Evolutionary conservation across 2,329 filamentous ascomycete species (phyloP).

Genomic region (Fusarium euwallaceae): DNA sequence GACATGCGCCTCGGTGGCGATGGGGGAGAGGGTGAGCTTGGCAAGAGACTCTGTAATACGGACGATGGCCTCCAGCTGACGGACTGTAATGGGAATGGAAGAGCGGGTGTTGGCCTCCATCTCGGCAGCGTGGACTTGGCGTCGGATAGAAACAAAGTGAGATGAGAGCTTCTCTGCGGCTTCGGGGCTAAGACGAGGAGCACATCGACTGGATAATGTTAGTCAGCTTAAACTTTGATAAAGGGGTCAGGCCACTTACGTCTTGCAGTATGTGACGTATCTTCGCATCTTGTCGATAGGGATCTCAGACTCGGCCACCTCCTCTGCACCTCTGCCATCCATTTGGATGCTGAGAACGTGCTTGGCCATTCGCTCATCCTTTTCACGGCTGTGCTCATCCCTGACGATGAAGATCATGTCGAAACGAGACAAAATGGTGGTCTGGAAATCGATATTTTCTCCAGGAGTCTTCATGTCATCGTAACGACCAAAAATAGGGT

Average conservation of each 20-base stretch:
- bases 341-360: slow-evolving; percentile 99
- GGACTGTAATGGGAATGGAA: slow-evolving; percentile 96
- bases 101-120: slow-evolving; percentile 90
- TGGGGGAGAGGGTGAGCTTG: slow-evolving; percentile 86
- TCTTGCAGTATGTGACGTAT: slow-evolving; percentile 97
- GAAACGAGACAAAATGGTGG: slow-evolving; percentile 96
- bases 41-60: slow-evolving; percentile 97
- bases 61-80: slow-evolving; percentile 96
- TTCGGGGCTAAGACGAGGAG: slow-evolving; percentile 88
- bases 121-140: slow-evolving; percentile 93
- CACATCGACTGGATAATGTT: slow-evolving; percentile 77
- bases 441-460: slow-evolving; percentile 99
- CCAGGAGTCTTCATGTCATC: slow-evolving; percentile 98
- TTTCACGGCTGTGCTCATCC: slow-evolving; percentile 89
- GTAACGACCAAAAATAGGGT: slow-evolving; percentile 97
- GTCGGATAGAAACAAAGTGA: slow-evolving; percentile 95
- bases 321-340: slow-evolving; percentile 86
- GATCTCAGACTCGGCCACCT: slow-evolving; percentile 88
- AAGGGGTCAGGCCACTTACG: slow-evolving; percentile 67
- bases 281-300: slow-evolving; percentile 97
- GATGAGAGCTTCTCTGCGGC: slow-evolving; percentile 96
- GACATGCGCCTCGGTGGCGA: slow-evolving; percentile 92
- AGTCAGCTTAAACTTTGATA: slow-evolving; percentile 35
- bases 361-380: slow-evolving; percentile 93
- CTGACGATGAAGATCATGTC: slow-evolving; percentile 99